These are phyloP conservation scores for Fusarium globosum DNA, from an alignment of 2,329 filamentous ascomycete genomes.

Conservation along the genomic window DNA sequence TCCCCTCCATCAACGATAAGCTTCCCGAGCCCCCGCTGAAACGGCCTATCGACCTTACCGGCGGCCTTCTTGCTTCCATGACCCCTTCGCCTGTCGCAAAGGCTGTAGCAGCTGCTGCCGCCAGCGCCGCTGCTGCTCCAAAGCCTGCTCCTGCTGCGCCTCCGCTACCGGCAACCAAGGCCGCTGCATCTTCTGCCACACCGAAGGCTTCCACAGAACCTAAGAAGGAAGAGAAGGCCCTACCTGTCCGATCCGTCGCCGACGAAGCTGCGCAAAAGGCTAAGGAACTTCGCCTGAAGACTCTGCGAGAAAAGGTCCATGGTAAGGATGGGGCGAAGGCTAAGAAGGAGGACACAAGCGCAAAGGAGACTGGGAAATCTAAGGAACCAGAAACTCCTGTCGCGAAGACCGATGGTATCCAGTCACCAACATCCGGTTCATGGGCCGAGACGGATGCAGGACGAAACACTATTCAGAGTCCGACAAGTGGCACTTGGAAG, in stretches of 20 bases:
- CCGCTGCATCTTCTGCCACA: slow-evolving; percentile 14
- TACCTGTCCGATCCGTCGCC: slow-evolving; percentile 66
- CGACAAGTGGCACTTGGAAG: slow-evolving; percentile 56
- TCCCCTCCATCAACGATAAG: slow-evolving; percentile 65
- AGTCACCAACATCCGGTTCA: slow-evolving; percentile 59
- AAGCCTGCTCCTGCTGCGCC: slow-evolving; percentile 42
- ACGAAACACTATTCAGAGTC: slow-evolving; percentile 55
- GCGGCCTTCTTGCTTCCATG: slow-evolving; percentile 37
- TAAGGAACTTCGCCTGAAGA: slow-evolving; percentile 67
- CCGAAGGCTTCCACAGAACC: slow-evolving; percentile 27
- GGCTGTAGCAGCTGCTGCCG: slow-evolving; percentile 37
- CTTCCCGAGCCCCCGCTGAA: slow-evolving; percentile 53
- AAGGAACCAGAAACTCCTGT: slow-evolving; percentile 8
- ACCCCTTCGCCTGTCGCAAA: slow-evolving; percentile 41
- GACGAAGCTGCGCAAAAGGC: slow-evolving; percentile 75
- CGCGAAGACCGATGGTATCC: slow-evolving; percentile 49
- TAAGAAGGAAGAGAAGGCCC: slow-evolving; percentile 45
- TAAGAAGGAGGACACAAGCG: slow-evolving; percentile 2
- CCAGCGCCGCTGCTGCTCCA: slow-evolving; percentile 32
- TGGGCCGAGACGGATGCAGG: slow-evolving; percentile 50
- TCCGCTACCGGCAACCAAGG: slow-evolving; percentile 41
- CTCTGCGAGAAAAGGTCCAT: slow-evolving; percentile 65
- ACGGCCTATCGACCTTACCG: slow-evolving; percentile 40
- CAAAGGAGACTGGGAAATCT: slow-evolving; percentile 13
- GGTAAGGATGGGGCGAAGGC: slow-evolving; percentile 53